Evolutionary conservation across 495 filamentous ascomycete species (phyloP).

Genomic region (Podospora comata): DNA sequence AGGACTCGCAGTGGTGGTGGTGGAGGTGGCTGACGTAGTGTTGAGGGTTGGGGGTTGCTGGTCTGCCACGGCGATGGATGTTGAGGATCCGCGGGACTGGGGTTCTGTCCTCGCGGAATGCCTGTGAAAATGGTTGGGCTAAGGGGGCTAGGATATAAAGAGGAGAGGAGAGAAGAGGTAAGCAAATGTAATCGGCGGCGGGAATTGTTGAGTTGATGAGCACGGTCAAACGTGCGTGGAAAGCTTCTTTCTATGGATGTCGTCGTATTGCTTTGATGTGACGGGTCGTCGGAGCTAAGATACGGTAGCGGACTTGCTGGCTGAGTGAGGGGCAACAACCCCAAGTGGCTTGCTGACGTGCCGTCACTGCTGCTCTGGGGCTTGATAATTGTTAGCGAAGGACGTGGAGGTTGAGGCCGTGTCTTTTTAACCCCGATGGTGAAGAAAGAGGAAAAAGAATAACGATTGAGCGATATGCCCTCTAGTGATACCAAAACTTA

Average conservation of each 20-base stretch:
- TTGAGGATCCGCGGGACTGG: slow-evolving; percentile 6
- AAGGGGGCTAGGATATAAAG: neutral
- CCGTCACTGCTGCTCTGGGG: neutral
- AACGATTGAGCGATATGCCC: too few species aligned
- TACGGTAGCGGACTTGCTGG: neutral
- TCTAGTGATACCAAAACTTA: too few species aligned
- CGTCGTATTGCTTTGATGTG: neutral
- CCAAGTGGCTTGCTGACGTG: neutral
- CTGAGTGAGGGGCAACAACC: neutral
- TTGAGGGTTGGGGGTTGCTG: neutral
- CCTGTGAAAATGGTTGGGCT: neutral
- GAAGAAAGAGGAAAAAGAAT: too few species aligned
- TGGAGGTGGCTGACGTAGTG: neutral
- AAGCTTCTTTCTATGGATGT: slow-evolving; percentile 1
- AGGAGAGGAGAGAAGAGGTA: neutral
- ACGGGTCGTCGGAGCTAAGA: neutral
- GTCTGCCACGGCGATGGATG: slow-evolving; percentile 12
- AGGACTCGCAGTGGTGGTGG: slow-evolving; percentile 1
- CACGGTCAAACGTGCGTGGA: neutral
- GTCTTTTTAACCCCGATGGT: too few species aligned
- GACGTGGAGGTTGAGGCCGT: neutral
- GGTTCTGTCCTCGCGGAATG: slow-evolving; percentile 7
- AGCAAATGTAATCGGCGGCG: neutral
- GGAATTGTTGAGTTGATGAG: neutral
- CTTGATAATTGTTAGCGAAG: neutral